Evolutionary conservation across 2,329 filamentous ascomycete species (phyloP).

Genomic region (Colletotrichum sp.): DNA sequence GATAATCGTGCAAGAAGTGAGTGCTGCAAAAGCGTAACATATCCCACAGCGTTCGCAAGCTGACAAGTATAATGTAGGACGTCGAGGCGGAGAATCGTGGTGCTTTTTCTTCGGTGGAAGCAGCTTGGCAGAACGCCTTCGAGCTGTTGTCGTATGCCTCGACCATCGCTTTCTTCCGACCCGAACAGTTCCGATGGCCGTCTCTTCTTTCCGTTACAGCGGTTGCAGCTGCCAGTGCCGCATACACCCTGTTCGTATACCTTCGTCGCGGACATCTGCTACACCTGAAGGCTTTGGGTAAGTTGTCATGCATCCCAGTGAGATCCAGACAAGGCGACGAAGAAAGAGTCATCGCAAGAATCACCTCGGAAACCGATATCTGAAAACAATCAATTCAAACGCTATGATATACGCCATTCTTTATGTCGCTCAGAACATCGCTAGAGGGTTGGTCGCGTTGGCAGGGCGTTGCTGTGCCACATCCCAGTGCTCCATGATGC

Average conservation of each 20-base stretch:
- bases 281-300: not conserved
- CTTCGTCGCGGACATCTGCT: not conserved
- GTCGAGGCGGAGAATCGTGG: constrained; percentile 64
- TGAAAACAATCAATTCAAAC: not conserved
- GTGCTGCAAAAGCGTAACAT: not conserved
- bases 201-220: constrained; percentile 63
- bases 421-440: not conserved
- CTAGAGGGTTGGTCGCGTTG: constrained; percentile 14
- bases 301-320: not conserved
- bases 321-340: not conserved
- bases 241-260: constrained; percentile 47
- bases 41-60: not conserved
- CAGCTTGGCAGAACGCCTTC: constrained; percentile 71
- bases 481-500: constrained; percentile 23
- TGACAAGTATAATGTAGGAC: constrained; percentile 40
- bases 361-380: not conserved
- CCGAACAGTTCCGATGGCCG: constrained; percentile 69
- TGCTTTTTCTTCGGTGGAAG: constrained; percentile 71
- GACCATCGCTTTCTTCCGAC: constrained; percentile 68
- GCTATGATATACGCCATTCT: not conserved
- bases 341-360: not conserved
- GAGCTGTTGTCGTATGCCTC: constrained; percentile 70
- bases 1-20: constrained; percentile 65
- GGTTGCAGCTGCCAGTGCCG: constrained; percentile 50
- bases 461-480: constrained; percentile 3